Conservation (phyloP, 306 rosid species). For the Geum urbanum region DNA sequence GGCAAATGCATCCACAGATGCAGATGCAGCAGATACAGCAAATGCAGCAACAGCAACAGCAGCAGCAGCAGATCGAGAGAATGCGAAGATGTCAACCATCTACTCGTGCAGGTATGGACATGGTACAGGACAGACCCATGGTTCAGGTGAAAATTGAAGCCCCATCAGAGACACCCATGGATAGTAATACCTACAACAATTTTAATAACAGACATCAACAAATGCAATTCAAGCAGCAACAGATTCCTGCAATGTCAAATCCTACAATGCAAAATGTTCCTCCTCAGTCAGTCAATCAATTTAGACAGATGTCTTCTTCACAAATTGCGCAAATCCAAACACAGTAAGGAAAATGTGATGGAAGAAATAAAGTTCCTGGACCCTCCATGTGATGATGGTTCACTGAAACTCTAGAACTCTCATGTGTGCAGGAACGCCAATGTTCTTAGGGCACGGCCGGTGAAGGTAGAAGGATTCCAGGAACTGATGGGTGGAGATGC, state of each 20-base stretch:
- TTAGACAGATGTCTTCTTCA: slow-evolving; percentile 59
- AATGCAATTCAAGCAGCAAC: slow-evolving; percentile 79
- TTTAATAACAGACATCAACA: slow-evolving; percentile 55
- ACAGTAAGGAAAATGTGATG: slow-evolving; percentile 47
- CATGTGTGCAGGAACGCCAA: slow-evolving; percentile 55
- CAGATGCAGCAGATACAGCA: slow-evolving; percentile 37
- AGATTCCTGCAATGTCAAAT: slow-evolving; percentile 61
- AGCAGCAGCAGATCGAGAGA: slow-evolving; percentile 55
- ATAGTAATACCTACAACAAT: slow-evolving; percentile 47
- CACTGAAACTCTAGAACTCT: slow-evolving; percentile 14
- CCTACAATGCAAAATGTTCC: slow-evolving; percentile 62
- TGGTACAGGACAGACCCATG: slow-evolving; percentile 69
- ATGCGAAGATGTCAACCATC: slow-evolving; percentile 55
- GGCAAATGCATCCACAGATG: slow-evolving; percentile 76
- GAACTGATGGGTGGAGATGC: slow-evolving; percentile 91
- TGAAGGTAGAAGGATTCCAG: slow-evolving; percentile 88
- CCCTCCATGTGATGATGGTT: slow-evolving; percentile 7
- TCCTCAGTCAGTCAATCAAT: slow-evolving; percentile 54
- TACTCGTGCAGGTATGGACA: slow-evolving; percentile 57
- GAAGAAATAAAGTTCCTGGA: slow-evolving; percentile 18
- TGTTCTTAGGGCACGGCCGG: slow-evolving; percentile 78
- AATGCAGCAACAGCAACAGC: slow-evolving; percentile 55
- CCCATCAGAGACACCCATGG: slow-evolving; percentile 59
- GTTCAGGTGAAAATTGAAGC: slow-evolving; percentile 87
- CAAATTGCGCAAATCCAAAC: slow-evolving; percentile 69